Conservation (phyloP, 306 rosid genomes). For the Leucaena leucocephala region DNA sequence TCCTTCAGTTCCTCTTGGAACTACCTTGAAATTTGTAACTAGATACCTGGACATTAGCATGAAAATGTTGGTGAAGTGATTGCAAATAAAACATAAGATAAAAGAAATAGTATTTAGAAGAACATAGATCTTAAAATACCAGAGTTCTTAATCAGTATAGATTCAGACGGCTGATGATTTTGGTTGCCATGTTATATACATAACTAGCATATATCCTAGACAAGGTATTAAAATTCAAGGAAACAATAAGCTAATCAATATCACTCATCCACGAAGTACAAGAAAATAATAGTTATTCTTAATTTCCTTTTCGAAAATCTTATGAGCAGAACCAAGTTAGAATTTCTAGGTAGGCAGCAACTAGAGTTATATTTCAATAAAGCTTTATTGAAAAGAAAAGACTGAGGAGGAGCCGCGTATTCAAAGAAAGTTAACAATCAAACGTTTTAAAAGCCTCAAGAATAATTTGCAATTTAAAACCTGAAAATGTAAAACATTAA, state of each 20-base stretch:
- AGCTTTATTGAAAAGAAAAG: background rate
- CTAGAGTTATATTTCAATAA: background rate
- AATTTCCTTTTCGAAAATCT: background rate
- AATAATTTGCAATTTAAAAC: background rate
- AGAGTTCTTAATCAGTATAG: conserved; percentile 16
- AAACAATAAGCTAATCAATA: conserved; percentile 22
- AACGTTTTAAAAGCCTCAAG: background rate
- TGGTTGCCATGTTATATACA: conserved; percentile 22
- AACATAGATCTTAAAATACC: background rate
- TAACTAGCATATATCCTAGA: conserved; percentile 9
- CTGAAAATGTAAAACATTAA: background rate
- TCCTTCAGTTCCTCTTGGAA: conserved; percentile 99
- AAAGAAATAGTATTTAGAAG: conserved; percentile 6
- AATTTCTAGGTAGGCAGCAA: background rate
- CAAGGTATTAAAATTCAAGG: conserved; percentile 9
- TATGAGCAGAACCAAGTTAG: background rate
- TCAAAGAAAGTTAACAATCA: background rate
- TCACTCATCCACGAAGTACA: background rate
- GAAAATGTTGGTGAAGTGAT: conserved; percentile 17
- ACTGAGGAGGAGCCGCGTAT: background rate
- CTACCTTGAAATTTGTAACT: conserved; percentile 84
- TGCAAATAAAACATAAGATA: background rate
- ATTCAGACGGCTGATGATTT: conserved; percentile 6
- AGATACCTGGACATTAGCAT: conserved; percentile 65
- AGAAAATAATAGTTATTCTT: conserved; percentile 15